These are phyloP conservation scores for Fusarium acutatum DNA, from an alignment of 2,329 filamentous ascomycete genomes.

Conservation along the genomic window DNA sequence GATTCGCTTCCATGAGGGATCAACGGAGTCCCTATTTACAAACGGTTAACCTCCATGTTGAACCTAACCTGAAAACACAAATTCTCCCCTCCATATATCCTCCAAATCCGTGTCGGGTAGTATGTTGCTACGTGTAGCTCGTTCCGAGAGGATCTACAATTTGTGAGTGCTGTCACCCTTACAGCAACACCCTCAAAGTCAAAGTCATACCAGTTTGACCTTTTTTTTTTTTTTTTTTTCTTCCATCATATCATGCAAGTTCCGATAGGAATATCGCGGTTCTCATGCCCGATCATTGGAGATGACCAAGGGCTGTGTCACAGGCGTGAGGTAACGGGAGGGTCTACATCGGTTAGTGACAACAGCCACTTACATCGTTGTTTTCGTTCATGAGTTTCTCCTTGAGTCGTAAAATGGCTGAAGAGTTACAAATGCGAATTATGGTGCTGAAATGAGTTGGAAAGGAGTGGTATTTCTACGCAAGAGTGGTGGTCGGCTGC, in stretches of 20 bases:
- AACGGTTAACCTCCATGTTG: background rate
- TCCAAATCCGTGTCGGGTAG: background rate
- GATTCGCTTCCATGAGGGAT: constrained; percentile 12
- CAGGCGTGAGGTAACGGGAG: background rate
- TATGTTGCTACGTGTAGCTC: constrained; percentile 41
- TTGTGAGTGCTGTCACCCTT: constrained; percentile 44
- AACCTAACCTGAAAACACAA: background rate
- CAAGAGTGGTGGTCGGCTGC: constrained; percentile 42
- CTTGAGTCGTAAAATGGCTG: constrained; percentile 58
- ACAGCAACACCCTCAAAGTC: constrained; percentile 45
- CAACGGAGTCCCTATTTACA: constrained; percentile 6
- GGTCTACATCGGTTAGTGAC: constrained; percentile 9
- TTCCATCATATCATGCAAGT: constrained; percentile 44
- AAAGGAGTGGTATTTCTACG: background rate
- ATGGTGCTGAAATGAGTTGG: constrained; percentile 53
- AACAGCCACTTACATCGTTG: constrained; percentile 12
- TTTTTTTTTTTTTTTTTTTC: background rate
- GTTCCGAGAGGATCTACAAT: constrained; percentile 44
- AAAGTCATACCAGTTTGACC: constrained; percentile 36
- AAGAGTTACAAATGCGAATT: constrained; percentile 62
- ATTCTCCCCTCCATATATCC: background rate
- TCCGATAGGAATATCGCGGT: constrained; percentile 51
- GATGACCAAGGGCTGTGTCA: constrained; percentile 2
- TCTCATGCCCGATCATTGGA: constrained; percentile 50
- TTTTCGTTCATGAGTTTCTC: constrained; percentile 49